Percentiles rank a stretch among this genome's conserved stretches.
phyloP scores from a whole-genome alignment of 192 early-diverging fungal genomes.

The Backusella psychrophila region DNA sequence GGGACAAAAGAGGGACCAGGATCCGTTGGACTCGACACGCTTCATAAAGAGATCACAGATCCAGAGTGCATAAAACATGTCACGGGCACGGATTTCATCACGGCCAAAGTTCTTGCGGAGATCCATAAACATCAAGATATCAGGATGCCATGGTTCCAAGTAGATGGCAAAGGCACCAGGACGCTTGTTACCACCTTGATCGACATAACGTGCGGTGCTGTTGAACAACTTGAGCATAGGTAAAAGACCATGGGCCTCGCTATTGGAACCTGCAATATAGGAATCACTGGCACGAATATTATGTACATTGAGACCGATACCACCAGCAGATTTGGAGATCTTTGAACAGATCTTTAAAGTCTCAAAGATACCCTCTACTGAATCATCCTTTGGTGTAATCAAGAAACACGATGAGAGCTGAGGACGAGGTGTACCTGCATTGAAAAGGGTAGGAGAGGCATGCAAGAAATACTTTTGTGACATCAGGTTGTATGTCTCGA shows the following conservation, averaged over 20 bases:
- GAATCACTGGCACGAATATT: slow-evolving; percentile 93
- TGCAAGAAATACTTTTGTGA: slow-evolving; percentile 95
- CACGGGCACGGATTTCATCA: slow-evolving; percentile 95
- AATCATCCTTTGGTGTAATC: slow-evolving; percentile 95
- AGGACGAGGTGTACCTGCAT: slow-evolving; percentile 94
- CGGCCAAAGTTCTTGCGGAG: slow-evolving; percentile 97
- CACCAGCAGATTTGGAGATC: slow-evolving; percentile 98
- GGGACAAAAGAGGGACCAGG: slow-evolving; percentile 96
- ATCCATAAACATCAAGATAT: slow-evolving; percentile 95
- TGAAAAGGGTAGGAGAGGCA: slow-evolving; percentile 96
- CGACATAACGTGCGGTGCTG: slow-evolving; percentile 97
- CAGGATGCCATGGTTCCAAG: slow-evolving; percentile 98
- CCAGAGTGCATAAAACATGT: slow-evolving; percentile 98
- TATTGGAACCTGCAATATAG: slow-evolving; percentile 98
- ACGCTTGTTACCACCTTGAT: slow-evolving; percentile 99
- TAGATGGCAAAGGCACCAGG: slow-evolving; percentile 99
- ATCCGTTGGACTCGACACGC: slow-evolving; percentile 87
- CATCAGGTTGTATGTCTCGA: slow-evolving; percentile 94
- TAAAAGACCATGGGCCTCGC: slow-evolving; percentile 94
- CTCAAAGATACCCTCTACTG: slow-evolving; percentile 97
- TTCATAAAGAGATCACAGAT: slow-evolving; percentile 98
- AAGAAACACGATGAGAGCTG: slow-evolving; percentile 96
- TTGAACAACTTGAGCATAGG: slow-evolving; percentile 99
- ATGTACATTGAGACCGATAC: slow-evolving; percentile 96
- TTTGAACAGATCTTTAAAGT: slow-evolving; percentile 95